phyloP scores from a whole-genome alignment of 306 rosid genomes.

The Rosa chinensis region DNA sequence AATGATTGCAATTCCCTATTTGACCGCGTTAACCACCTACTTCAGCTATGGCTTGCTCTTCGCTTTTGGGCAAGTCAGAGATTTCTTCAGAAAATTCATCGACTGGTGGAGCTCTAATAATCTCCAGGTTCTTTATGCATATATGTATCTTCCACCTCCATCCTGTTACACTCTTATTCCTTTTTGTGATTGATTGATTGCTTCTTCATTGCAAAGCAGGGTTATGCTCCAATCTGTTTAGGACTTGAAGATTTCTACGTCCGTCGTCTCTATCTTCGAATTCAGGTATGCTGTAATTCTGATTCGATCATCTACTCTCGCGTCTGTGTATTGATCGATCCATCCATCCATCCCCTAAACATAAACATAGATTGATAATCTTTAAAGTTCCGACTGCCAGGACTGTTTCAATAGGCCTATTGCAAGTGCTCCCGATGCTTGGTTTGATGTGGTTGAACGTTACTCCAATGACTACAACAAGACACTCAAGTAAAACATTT shows the following conservation, averaged over 20 bases:
- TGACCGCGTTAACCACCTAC: conserved; percentile 89
- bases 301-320: neutral
- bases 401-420: conserved; percentile 96
- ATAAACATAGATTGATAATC: neutral
- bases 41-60: conserved; percentile 90
- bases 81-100: conserved; percentile 67
- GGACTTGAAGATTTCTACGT: conserved; percentile 89
- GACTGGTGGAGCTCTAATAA: conserved; percentile 64
- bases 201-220: conserved; percentile 27
- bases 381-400: conserved; percentile 32
- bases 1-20: conserved; percentile 74
- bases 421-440: conserved; percentile 92
- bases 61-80: conserved; percentile 82
- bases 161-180: neutral
- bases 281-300: conserved; percentile 48
- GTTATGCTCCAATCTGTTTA: conserved; percentile 89
- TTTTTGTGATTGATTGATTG: neutral
- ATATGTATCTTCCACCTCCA: neutral
- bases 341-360: neutral
- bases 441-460: conserved; percentile 98
- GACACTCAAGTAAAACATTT: conserved; percentile 58
- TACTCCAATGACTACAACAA: conserved; percentile 84
- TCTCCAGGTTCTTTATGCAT: conserved; percentile 49
- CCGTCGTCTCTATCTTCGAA: conserved; percentile 81
- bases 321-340: neutral